Evolutionary conservation across 306 rosid genomes (phyloP).

Genomic region (Cucurbita maxima): DNA sequence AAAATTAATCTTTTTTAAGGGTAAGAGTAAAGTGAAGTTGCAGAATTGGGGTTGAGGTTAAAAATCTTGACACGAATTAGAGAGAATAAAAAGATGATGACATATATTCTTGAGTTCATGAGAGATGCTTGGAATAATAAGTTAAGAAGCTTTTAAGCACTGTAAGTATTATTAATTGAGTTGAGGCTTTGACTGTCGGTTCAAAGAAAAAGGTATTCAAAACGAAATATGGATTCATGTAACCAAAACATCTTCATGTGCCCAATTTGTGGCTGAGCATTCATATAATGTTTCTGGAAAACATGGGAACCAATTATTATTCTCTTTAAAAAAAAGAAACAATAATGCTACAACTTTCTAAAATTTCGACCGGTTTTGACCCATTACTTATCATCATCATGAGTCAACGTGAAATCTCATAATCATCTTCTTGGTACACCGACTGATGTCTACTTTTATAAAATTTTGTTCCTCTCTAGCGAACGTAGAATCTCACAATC

Average conservation of each 20-base stretch:
- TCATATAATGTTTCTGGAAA: not conserved
- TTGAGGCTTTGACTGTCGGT: not conserved
- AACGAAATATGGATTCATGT: not conserved
- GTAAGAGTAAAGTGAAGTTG: conserved; percentile 17
- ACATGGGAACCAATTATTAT: not conserved
- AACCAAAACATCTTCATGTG: not conserved
- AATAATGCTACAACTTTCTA: too few relatives aligned
- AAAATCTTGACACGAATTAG: not conserved
- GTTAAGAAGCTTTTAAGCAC: too few relatives aligned
- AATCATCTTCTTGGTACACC: too few relatives aligned
- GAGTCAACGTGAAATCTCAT: too few relatives aligned
- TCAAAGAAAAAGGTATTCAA: not conserved
- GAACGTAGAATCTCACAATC: too few relatives aligned
- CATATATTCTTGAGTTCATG: not conserved
- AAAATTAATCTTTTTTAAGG: not conserved
- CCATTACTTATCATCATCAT: too few relatives aligned
- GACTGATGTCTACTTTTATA: too few relatives aligned
- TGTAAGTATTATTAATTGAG: too few relatives aligned
- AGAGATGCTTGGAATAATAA: too few relatives aligned
- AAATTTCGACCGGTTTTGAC: too few relatives aligned
- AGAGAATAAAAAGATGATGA: conserved; percentile 3
- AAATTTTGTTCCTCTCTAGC: too few relatives aligned
- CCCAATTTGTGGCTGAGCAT: not conserved
- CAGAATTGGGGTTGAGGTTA: conserved; percentile 4
- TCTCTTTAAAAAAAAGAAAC: too few relatives aligned